Evolutionary conservation across 2,329 filamentous ascomycete genomes (phyloP).

Genomic region (Cercospora nicotianae): DNA sequence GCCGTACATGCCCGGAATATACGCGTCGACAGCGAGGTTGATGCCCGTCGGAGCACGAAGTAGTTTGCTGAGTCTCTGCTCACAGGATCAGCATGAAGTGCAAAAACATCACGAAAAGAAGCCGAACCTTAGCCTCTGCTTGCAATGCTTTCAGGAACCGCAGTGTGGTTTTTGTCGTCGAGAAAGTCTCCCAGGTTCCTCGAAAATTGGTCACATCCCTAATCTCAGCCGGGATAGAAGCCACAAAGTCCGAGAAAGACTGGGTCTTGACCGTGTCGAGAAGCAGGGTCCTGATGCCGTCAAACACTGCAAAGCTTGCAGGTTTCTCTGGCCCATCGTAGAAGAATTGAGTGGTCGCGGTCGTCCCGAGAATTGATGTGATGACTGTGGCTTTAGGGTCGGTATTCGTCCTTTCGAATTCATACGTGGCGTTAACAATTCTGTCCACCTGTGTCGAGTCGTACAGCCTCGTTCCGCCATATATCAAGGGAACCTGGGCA

Average conservation of each 20-base stretch:
- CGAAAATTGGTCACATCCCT: neutral
- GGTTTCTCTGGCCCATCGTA: conserved; percentile 5
- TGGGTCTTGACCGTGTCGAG: conserved; percentile 7
- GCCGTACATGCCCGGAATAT: conserved; percentile 7
- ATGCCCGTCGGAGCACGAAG: neutral
- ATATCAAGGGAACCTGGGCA: conserved; percentile 9
- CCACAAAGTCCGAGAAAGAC: conserved; percentile 6
- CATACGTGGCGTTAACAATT: conserved; percentile 9
- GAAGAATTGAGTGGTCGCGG: conserved; percentile 11
- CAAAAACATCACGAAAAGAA: neutral
- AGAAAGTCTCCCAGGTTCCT: conserved; percentile 7
- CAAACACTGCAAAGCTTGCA: conserved; percentile 7
- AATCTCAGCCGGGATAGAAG: neutral
- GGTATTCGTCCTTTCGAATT: conserved; percentile 4
- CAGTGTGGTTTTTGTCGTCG: neutral
- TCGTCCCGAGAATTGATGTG: conserved; percentile 1
- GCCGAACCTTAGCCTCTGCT: neutral
- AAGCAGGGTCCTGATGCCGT: neutral
- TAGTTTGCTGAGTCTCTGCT: neutral
- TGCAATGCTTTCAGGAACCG: neutral
- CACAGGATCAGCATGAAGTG: neutral
- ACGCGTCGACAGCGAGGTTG: conserved; percentile 6
- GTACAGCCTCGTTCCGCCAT: conserved; percentile 12
- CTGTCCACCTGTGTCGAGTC: neutral
- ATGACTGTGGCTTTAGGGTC: conserved; percentile 18